phyloP scores from a whole-genome alignment of 78 protist species.

The Protostelium mycophagum region DNA sequence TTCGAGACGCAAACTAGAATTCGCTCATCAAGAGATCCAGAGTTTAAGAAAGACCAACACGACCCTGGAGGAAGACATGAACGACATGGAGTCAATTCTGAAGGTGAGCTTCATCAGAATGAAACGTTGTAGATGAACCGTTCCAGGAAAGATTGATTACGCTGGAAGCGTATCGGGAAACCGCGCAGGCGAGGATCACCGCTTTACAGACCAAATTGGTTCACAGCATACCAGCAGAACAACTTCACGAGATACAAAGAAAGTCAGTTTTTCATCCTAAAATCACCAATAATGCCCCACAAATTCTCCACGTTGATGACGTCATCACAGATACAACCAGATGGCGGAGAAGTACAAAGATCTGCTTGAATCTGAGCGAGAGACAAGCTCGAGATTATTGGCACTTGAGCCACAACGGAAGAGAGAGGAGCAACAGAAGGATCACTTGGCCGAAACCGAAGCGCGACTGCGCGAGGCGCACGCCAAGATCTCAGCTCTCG shows the following conservation, averaged over 20 bases:
- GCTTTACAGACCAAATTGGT: not conserved
- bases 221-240: not conserved
- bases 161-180: not conserved
- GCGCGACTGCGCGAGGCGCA: not conserved
- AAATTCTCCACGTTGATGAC: not conserved
- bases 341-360: not conserved
- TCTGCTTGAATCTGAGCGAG: not conserved
- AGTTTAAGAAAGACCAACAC: not conserved
- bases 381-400: not conserved
- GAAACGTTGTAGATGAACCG: not conserved
- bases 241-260: not conserved
- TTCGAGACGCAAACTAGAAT: not conserved
- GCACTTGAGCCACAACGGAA: not conserved
- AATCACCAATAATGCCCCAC: too few relatives aligned
- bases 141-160: not conserved
- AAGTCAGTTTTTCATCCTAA: too few relatives aligned
- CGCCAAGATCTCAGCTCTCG: not conserved
- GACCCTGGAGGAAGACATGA: not conserved
- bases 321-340: not conserved
- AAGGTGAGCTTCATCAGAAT: not conserved
- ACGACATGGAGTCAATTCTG: not conserved
- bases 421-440: not conserved
- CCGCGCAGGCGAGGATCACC: not conserved
- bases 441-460: not conserved
- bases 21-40: not conserved